phyloP scores from a whole-genome alignment of 257 asterid genomes.

The Eustoma russellianum region DNA sequence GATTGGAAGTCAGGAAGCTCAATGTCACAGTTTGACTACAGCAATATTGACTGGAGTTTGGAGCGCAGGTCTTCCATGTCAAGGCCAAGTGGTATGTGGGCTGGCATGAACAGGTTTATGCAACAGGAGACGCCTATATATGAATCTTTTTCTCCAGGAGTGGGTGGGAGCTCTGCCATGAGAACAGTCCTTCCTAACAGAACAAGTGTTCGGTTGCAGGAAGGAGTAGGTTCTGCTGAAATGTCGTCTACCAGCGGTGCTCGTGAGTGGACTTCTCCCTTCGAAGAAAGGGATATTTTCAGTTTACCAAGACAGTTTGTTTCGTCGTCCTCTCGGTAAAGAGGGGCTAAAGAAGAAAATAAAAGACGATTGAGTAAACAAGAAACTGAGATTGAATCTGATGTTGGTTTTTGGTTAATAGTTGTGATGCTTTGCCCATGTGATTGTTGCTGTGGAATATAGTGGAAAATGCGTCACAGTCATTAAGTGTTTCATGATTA shows the following conservation, averaged over 20 bases:
- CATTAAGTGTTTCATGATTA: no score
- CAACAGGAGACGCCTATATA: constrained; percentile 18
- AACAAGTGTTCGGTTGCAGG: constrained; percentile 32
- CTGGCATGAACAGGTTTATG: constrained; percentile 23
- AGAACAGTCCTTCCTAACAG: constrained; percentile 39
- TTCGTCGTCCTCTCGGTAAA: constrained; percentile 70
- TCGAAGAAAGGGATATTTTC: constrained; percentile 84
- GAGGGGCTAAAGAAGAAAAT: constrained; percentile 24
- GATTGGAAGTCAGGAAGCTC: constrained; percentile 51
- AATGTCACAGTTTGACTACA: constrained; percentile 43
- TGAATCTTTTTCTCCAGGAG: constrained; percentile 43
- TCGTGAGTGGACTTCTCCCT: constrained; percentile 87
- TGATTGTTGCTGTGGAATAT: neutral
- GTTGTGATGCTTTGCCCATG: constrained; percentile 37
- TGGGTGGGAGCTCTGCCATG: constrained; percentile 34
- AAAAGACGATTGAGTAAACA: constrained; percentile 24
- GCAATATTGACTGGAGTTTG: constrained; percentile 68
- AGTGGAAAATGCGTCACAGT: no score
- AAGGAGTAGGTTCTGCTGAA: constrained; percentile 37
- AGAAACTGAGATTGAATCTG: constrained; percentile 29
- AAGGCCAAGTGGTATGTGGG: constrained; percentile 40
- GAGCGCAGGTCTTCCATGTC: constrained; percentile 25
- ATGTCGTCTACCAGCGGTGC: constrained; percentile 31
- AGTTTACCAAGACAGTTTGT: constrained; percentile 89
- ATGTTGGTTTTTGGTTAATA: constrained; percentile 33